Percentiles rank a stretch among this genome's conserved stretches.
These are phyloP conservation scores for Ascochyta pisi DNA, from an alignment of 2,329 filamentous ascomycete genomes.

Conservation along the genomic window DNA sequence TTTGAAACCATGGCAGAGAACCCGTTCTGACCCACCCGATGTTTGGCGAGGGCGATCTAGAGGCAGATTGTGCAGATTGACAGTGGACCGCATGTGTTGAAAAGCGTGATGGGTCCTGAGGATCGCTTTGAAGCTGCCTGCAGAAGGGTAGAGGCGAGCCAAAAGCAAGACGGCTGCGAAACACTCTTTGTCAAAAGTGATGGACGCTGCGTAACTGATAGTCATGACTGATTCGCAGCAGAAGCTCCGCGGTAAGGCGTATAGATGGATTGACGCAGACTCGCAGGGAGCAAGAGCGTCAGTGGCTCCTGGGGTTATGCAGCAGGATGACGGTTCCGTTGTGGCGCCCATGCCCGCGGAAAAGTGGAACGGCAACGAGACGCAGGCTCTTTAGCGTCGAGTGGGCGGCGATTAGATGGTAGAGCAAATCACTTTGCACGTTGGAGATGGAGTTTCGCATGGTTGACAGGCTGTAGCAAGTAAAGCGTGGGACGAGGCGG, in stretches of 20 bases:
- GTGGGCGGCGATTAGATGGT: background rate
- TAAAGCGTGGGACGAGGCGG: background rate
- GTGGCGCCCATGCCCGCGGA: background rate
- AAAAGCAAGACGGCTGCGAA: background rate
- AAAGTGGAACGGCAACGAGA: background rate
- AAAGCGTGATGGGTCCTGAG: background rate
- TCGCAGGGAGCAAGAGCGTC: background rate
- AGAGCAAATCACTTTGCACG: background rate
- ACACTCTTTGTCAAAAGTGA: background rate
- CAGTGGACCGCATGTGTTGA: background rate
- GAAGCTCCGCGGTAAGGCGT: background rate
- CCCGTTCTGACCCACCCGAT: background rate
- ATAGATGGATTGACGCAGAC: background rate
- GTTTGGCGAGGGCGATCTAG: background rate
- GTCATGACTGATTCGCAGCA: background rate
- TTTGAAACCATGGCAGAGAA: constrained; percentile 1
- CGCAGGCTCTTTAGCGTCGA: background rate
- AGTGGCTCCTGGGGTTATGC: background rate
- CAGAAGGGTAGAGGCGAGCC: background rate
- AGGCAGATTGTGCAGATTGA: background rate
- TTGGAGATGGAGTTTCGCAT: background rate
- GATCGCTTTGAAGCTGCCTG: too few relatives aligned
- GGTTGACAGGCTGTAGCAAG: background rate
- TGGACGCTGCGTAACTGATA: background rate
- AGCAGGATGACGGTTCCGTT: background rate